Percentiles rank a stretch among this genome's conserved stretches.
Evolutionary conservation across 2,329 filamentous ascomycete species (phyloP).

Genomic region (Ophiocordyceps camponoti-floridani): DNA sequence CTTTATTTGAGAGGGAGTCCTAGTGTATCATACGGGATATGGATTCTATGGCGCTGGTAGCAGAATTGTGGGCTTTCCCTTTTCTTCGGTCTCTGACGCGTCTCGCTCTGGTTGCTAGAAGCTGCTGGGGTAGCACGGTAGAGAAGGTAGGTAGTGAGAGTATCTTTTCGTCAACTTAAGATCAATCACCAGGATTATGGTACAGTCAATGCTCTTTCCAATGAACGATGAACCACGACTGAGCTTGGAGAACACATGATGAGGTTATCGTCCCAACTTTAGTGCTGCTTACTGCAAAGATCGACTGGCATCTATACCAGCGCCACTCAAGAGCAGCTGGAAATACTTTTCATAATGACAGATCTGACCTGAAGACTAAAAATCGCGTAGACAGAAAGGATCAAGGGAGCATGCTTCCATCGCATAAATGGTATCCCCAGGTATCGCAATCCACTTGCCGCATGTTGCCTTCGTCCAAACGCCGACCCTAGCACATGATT

Average conservation of each 20-base stretch:
- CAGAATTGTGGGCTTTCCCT: neutral
- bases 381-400: neutral
- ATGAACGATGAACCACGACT: too few species aligned
- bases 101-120: neutral
- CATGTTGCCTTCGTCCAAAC: slow-evolving; percentile 9
- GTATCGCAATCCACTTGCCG: neutral
- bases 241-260: too few species aligned
- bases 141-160: neutral
- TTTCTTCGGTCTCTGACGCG: neutral
- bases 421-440: neutral
- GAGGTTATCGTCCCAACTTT: too few species aligned
- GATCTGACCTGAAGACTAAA: neutral
- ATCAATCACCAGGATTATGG: too few species aligned
- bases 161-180: too few species aligned
- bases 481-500: slow-evolving; percentile 8
- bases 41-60: slow-evolving; percentile 1
- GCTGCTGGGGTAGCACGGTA: neutral
- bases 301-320: too few species aligned
- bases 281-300: too few species aligned
- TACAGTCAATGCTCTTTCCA: too few species aligned
- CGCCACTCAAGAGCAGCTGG: too few species aligned
- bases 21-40: neutral
- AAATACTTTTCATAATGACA: too few species aligned
- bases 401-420: neutral
- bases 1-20: neutral